Percentiles rank a stretch among this genome's conserved stretches.
phyloP scores from a whole-genome alignment of 352 stramenopile species.

The Phytopythium kandeliae region DNA sequence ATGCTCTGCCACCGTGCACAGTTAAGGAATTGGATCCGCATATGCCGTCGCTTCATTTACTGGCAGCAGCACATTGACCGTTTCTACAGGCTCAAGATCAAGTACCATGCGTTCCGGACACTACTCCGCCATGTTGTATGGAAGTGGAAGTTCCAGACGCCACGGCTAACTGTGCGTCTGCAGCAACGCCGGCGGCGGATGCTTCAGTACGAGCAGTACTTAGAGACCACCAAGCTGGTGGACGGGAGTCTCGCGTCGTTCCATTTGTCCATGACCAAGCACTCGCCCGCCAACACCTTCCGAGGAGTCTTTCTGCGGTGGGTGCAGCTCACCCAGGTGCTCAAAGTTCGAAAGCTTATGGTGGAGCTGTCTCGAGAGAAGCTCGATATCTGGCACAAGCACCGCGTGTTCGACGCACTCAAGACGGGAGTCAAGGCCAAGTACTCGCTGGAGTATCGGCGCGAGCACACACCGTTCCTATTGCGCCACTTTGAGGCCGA shows the following conservation, averaged over 20 bases:
- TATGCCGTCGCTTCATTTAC: slow-evolving; percentile 47
- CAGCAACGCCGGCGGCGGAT: slow-evolving; percentile 26
- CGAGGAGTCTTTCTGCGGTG: slow-evolving; percentile 45
- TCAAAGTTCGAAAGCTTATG: slow-evolving; percentile 17
- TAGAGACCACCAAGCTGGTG: slow-evolving; percentile 21
- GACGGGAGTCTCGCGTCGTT: slow-evolving; percentile 24
- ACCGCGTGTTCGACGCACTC: slow-evolving; percentile 34
- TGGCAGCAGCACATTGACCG: slow-evolving; percentile 37
- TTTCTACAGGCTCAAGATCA: slow-evolving; percentile 32
- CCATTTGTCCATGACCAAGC: slow-evolving; percentile 28
- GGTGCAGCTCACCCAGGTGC: slow-evolving; percentile 46
- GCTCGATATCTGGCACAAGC: slow-evolving; percentile 23
- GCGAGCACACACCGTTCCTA: slow-evolving; percentile 21
- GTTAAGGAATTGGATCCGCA: slow-evolving; percentile 55
- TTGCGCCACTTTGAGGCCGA: slow-evolving; percentile 35
- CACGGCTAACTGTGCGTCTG: slow-evolving; percentile 27
- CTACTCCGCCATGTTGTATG: slow-evolving; percentile 38
- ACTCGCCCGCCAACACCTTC: slow-evolving; percentile 41
- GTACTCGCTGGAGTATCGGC: slow-evolving; percentile 33
- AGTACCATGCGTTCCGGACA: slow-evolving; percentile 36
- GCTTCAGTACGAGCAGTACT: slow-evolving; percentile 34
- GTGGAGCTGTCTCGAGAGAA: slow-evolving; percentile 22
- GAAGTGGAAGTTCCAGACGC: slow-evolving; percentile 48
- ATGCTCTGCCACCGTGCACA: slow-evolving; percentile 37
- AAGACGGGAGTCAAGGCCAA: slow-evolving; percentile 33